Base-by-base conservation (phyloP, 176 grass and related monocot genomes). In the Ensete ventricosum region DNA sequence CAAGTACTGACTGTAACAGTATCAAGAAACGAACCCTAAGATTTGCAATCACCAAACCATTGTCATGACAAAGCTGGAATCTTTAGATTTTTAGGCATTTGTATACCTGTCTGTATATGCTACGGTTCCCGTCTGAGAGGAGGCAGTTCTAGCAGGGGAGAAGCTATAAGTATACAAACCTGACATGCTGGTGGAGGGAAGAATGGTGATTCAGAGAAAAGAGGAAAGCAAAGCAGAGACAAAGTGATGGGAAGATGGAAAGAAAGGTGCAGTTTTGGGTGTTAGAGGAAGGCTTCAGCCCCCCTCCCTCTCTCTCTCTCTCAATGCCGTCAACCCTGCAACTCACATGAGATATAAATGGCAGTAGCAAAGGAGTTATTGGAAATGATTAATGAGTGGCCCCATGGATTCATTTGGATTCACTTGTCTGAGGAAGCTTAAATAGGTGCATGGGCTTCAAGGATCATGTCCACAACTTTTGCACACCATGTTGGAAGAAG, bases 111-210 rank as follows among this genome's bases (percentile, higher is more conserved):
- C 95, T 48, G 85, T 84, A 80, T 99, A 90, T 54, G 80, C 80
- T 58, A 78, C 84, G 82, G 80, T 81, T 82, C 95, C 91, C 83
- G 91, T 89, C 88, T 89, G 95, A 58, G 90, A 90, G 72, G 95
- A 93, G 11, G 84, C 77, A 73, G 85, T 85, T 85, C 90, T 85
- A n/a, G 88, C 80, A 22, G 95, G 95, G 77, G 86, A 94, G 88
- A 91, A 91, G 63, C 87, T 89, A 54, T 81, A 84, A 84, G 80
- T 87, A 55, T 88, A 94, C 53, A 94, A 84, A 55, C 90, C 90
- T 77, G 90, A 89, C 95, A 99, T 99, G 90, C 79, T 72, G 76
- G 67, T 75, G 27, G 29, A 65, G 55, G 64, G 73, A 27, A 81
- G 57, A 74, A 52, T 59, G 24, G 2, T 68, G 57, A 3, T 60